Base-by-base conservation (phyloP, 139 green algal species). In the Chlorella sp. region DNA sequence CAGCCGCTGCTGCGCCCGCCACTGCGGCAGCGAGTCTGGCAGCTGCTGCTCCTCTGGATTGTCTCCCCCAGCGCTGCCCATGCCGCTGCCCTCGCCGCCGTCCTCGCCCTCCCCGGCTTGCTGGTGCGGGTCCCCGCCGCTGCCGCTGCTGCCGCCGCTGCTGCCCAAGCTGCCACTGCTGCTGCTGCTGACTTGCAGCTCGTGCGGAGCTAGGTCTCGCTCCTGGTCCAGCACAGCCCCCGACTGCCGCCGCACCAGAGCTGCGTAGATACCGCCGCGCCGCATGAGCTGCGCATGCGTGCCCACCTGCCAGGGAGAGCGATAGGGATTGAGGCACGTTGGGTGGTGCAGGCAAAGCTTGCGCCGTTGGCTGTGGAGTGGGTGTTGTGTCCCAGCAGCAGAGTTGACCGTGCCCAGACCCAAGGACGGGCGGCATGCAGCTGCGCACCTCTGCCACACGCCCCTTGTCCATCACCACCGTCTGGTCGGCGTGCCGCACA, bases 381-480 rank as follows among this genome's bases (percentile, higher is more conserved):
- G n/a, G n/a, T n/a, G n/a, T n/a, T n/a, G n/a, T n/a, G n/a, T n/a
- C n/a, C n/a, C n/a, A n/a, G n/a, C n/a, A n/a, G n/a, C n/a, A n/a
- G n/a, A n/a, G n/a, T n/a, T n/a, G n/a, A n/a, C n/a, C n/a, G n/a
- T n/a, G n/a, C n/a, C n/a, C n/a, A n/a, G n/a, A n/a, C n/a, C n/a
- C n/a, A n/a, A n/a, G n/a, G n/a, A n/a, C n/a, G n/a, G n/a, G n/a
- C n/a, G n/a, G n/a, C n/a, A n/a, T n/a, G n/a, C n/a, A n/a, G n/a
- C n/a, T 11, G 14, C 51, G 22, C 51, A 60, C 65, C 90, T 97
- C 92, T 3, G 84, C 85, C 11, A 98, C 90, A 20, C 82, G 85
- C 0, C 95, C 96, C 17, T 87, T 89, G n/a, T 93, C 87, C 89
- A 97, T 93, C 46, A 97, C 93, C 79, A 94, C 82, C 32, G 94